These are phyloP conservation scores for Danielia reshetovae DNA, from an alignment of 805 yeast genomes.

Conservation along the genomic window DNA sequence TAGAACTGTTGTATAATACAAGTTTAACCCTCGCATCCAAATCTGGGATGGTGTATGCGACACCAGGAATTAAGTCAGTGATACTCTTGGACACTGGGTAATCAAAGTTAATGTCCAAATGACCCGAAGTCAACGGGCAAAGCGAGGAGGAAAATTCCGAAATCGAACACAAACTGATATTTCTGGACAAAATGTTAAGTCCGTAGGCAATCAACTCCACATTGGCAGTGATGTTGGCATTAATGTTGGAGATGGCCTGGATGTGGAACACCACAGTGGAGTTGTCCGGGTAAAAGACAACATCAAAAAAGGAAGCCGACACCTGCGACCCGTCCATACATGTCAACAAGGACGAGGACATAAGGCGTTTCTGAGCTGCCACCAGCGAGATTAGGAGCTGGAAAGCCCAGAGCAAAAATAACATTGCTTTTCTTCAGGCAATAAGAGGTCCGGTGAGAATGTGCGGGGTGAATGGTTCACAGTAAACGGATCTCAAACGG, in stretches of 20 bases:
- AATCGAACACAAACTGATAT: constrained; percentile 63
- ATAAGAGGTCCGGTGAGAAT: too few species aligned
- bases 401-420: constrained; percentile 2
- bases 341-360: constrained; percentile 71
- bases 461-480: too few species aligned
- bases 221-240: constrained; percentile 59
- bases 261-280: constrained; percentile 60
- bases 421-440: neutral
- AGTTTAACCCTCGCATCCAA: constrained; percentile 89
- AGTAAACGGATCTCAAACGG: too few species aligned
- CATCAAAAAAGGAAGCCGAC: constrained; percentile 80
- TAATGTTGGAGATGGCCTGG: constrained; percentile 73
- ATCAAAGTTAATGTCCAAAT: constrained; percentile 63
- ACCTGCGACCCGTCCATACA: constrained; percentile 90
- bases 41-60: constrained; percentile 91
- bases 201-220: constrained; percentile 78
- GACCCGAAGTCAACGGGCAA: constrained; percentile 88
- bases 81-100: constrained; percentile 41
- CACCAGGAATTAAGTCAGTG: constrained; percentile 60
- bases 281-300: constrained; percentile 65
- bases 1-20: constrained; percentile 42
- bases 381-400: constrained; percentile 9
- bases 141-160: constrained; percentile 30
- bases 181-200: constrained; percentile 51
- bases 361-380: constrained; percentile 27